Base-by-base conservation (phyloP, 495 filamentous ascomycete genomes). In the Rhypophila decipiens region DNA sequence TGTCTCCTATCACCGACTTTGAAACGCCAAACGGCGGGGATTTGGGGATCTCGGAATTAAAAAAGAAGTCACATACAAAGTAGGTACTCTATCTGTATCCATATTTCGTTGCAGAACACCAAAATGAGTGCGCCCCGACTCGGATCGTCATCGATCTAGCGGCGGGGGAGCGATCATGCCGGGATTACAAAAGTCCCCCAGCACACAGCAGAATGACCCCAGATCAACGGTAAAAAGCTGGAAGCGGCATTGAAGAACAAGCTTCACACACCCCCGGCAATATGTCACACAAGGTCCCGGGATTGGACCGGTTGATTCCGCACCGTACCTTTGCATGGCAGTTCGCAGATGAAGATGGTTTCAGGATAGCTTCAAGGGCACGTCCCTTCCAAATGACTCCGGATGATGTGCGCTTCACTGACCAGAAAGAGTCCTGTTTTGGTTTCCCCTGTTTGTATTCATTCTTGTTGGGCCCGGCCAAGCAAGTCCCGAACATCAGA, bases 301-400 rank as follows among this genome's bases (percentile, higher is more conserved):
- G 24, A 49, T 54, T 58, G 55, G 52, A 22, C 49, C 49, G 45
- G 49, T 17, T 38, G 23, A 22, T 37, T 43, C 41, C 23, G 37
- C 29, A 20, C 29, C 24, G 42, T 24, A 9, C 22, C 39, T 11
- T 29, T 47, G 57, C 53, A 60, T 56, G 40, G 51, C 49, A 33
- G 18, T 13, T 45, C 45, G 50, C 55, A 29, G 43, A 47, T 15
- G 15, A 39, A 42, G 13, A 23, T 23, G 43, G 58, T 61, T 61
- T 61, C 58, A 61, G 47, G 52, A 58, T 19, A 49, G 53, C 44
- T 58, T 58, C 55, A 58, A 43, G 53, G 20, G 46, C 42, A 42
- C 56, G 48, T 46, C 50, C 33, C 49, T 42, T 15, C 40, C 38
- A 31, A 35, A 33, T 21, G 17, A 17, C n/a, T 15, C 20, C 3